Evolutionary conservation across 2,329 filamentous ascomycete genomes (phyloP), one percentile per base, ranked within the genome.

Genomic region (Scopulariopsis brevicaulis): DNA sequence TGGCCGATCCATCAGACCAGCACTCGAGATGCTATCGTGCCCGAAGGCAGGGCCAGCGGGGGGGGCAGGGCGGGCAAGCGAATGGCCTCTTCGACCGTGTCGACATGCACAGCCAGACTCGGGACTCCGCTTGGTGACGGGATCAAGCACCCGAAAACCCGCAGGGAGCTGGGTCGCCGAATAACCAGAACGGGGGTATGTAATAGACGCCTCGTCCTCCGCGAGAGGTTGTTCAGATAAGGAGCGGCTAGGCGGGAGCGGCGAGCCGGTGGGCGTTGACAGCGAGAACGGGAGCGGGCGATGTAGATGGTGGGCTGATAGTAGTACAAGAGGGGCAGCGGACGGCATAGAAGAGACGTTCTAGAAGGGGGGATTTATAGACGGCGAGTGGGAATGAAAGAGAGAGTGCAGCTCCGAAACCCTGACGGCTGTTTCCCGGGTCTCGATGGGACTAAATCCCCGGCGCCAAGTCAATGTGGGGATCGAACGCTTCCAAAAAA

Each of bases 391-490:
- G 46, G 20, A 50, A 50, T 24, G 20, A 50, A 24, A 20, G n/a
- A n/a, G 40, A n/a, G n/a, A 50, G 20, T 4, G 46, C 22, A n/a
- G 20, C 46, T 50, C 22, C 46, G 20, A 24, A 50, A 50, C 20
- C 46, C 20, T 22, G 46, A 50, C 46, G 46, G 46, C 46, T 50
- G 43, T 34, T 56, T 56, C 34, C 25, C 32, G 46, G 32, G 40
- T 46, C n/a, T 56, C 22, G 54, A 50, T 34, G 40, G n/a, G 54
- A 25, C 25, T 28, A 56, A 55, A 56, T 15, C 54, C 35, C n/a
- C 18, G 20, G 54, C 48, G 54, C 54, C 54, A 56, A 56, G 54
- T 56, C 40, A 50, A 56, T 51, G 54, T 56, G 54, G 54, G 54
- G 54, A 56, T 56, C 40, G 43, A 46, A n/a, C n/a, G 22, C 48